Conservation (phyloP, 2,329 filamentous ascomycete species). For the Botrytis squamosa region DNA sequence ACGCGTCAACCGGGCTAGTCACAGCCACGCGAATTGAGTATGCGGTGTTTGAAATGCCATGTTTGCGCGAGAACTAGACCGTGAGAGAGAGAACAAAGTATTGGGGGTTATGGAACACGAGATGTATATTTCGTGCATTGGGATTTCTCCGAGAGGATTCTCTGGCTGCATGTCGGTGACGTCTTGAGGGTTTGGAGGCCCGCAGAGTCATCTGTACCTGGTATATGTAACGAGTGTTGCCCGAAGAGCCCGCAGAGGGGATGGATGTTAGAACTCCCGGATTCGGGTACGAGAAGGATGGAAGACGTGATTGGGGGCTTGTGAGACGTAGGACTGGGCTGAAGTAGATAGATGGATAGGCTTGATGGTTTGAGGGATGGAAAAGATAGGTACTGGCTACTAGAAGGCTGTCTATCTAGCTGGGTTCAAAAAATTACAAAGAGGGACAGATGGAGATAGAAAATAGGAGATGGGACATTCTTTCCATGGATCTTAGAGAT, state of each 20-base stretch:
- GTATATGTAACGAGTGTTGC: not conserved
- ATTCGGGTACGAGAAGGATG: not conserved
- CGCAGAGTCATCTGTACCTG: not conserved
- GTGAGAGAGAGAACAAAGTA: not conserved
- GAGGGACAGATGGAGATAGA: not conserved
- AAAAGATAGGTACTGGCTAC: not conserved
- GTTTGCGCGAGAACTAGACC: constrained; percentile 7
- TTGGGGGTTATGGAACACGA: not conserved
- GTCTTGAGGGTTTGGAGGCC: not conserved
- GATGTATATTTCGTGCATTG: not conserved
- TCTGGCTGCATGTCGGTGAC: not conserved
- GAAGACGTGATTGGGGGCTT: not conserved
- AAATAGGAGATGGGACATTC: no score
- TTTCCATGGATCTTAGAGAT: not conserved
- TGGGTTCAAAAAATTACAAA: no score
- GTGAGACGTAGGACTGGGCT: not conserved
- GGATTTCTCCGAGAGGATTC: not conserved
- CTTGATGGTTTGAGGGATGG: not conserved
- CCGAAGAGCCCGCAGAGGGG: not conserved
- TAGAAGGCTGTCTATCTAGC: not conserved
- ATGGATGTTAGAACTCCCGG: not conserved
- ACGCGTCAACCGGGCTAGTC: not conserved
- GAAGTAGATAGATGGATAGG: not conserved
- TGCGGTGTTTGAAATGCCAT: not conserved
- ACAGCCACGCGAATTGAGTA: not conserved